These are phyloP conservation scores for Theileria parva DNA, from an alignment of 169 alveolate genomes.

Conservation along the genomic window DNA sequence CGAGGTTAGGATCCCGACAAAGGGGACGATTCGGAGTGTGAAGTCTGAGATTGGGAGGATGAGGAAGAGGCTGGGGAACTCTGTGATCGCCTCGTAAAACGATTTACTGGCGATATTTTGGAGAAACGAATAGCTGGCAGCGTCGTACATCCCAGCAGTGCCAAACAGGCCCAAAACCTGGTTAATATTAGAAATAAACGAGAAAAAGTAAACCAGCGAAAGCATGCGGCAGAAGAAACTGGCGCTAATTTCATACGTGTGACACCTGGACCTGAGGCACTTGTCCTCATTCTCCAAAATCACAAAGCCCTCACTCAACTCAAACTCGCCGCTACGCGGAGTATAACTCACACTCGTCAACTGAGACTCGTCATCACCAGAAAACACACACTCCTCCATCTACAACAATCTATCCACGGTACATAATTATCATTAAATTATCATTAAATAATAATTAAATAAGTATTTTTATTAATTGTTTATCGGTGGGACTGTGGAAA, in stretches of 20 bases:
- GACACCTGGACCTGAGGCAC: neutral
- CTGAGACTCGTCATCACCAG: conserved; percentile 16
- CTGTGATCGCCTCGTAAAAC: neutral
- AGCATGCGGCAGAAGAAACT: conserved; percentile 31
- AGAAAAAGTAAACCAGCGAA: conserved; percentile 31
- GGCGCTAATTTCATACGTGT: conserved; percentile 26
- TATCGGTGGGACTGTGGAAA: too few relatives aligned
- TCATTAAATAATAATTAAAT: neutral
- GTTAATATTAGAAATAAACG: conserved; percentile 44
- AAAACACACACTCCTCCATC: conserved; percentile 21
- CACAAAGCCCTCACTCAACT: neutral
- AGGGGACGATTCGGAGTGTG: conserved; percentile 27
- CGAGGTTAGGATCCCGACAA: conserved; percentile 33
- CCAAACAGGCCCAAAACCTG: conserved; percentile 30
- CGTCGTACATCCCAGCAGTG: conserved; percentile 12
- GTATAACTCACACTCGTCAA: conserved; percentile 20
- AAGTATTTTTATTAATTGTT: too few relatives aligned
- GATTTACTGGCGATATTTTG: neutral
- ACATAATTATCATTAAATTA: too few relatives aligned
- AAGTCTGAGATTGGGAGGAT: conserved; percentile 38
- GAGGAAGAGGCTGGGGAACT: conserved; percentile 15
- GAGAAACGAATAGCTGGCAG: conserved; percentile 1
- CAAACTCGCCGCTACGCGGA: conserved; percentile 24
- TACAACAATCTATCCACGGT: neutral
- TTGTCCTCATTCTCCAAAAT: conserved; percentile 9